phyloP scores from a whole-genome alignment of 2,329 filamentous ascomycete species.

The Nemania diffusa region DNA sequence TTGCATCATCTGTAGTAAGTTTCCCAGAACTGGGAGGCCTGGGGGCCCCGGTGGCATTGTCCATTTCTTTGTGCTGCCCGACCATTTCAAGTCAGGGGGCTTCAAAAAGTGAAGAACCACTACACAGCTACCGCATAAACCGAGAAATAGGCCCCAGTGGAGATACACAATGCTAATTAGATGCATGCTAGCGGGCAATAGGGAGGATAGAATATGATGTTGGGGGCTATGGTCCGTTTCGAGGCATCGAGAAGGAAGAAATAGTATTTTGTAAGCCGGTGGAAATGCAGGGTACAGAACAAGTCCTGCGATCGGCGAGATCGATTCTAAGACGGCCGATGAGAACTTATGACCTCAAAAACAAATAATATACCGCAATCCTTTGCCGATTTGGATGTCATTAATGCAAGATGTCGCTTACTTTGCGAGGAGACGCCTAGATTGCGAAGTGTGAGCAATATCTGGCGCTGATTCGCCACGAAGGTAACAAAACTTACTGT shows the following conservation, averaged over 20 bases:
- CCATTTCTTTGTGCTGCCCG: conserved; percentile 16
- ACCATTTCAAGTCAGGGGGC: conserved; percentile 21
- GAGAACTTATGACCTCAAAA: neutral
- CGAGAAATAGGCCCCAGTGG: neutral
- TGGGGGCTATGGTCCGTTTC: neutral
- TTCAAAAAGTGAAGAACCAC: conserved; percentile 1
- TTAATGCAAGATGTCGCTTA: neutral
- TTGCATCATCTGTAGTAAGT: conserved; percentile 31
- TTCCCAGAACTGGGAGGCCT: conserved; percentile 32
- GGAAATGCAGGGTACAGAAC: neutral
- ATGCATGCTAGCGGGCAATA: neutral
- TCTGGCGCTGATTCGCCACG: neutral
- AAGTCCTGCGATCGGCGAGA: neutral
- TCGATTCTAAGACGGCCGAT: neutral
- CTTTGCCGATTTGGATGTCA: neutral
- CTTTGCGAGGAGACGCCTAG: neutral
- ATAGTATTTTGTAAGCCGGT: neutral
- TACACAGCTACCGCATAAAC: conserved; percentile 6
- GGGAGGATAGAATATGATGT: neutral
- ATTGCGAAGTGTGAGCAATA: neutral
- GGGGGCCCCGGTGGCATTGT: conserved; percentile 31
- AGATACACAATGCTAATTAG: neutral
- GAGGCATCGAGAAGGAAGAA: neutral
- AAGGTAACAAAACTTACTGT: too few relatives aligned
- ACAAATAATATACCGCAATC: neutral